These are phyloP conservation scores for Chlorella sp. DNA, from an alignment of 139 green algal genomes.

Conservation along the genomic window DNA sequence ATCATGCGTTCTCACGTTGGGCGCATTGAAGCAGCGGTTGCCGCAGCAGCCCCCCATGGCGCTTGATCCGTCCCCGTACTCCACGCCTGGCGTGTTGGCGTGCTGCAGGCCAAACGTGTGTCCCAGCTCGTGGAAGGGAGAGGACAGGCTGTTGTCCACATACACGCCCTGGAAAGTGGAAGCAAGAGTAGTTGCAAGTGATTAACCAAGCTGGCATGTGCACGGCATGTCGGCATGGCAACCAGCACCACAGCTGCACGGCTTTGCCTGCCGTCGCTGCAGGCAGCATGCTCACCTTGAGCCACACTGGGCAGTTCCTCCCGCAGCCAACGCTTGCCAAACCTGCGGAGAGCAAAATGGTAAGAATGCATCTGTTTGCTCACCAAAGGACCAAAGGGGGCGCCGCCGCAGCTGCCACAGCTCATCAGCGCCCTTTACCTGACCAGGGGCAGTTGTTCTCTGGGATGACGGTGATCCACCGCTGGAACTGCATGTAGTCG, in stretches of 20 bases:
- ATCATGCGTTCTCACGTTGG: background rate
- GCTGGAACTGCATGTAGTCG: background rate
- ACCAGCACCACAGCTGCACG: too few relatives aligned
- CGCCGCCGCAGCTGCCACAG: too few relatives aligned
- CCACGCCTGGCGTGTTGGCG: conserved; percentile 10
- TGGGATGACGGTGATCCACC: background rate
- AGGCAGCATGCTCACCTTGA: background rate
- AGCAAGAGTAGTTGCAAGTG: too few relatives aligned
- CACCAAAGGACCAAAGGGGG: too few relatives aligned
- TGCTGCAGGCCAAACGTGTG: conserved; percentile 28
- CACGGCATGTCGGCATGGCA: too few relatives aligned
- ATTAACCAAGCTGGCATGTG: too few relatives aligned
- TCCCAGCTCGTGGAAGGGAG: conserved; percentile 9
- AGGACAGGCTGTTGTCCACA: too few relatives aligned
- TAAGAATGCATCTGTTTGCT: too few relatives aligned
- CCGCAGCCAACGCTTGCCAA: background rate
- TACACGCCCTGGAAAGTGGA: background rate
- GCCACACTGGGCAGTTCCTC: background rate
- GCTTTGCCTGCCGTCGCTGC: too few relatives aligned
- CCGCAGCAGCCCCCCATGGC: conserved; percentile 28
- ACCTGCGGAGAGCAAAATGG: too few relatives aligned
- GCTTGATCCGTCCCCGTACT: conserved; percentile 20
- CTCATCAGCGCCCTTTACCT: too few relatives aligned
- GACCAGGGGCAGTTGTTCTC: background rate
- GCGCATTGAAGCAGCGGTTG: conserved; percentile 17